A percentile compares a stretch with the other conserved stretches of the same genome.
Conservation (phyloP, 2,329 filamentous ascomycete genomes). For the Gremmenia infestans region DNA sequence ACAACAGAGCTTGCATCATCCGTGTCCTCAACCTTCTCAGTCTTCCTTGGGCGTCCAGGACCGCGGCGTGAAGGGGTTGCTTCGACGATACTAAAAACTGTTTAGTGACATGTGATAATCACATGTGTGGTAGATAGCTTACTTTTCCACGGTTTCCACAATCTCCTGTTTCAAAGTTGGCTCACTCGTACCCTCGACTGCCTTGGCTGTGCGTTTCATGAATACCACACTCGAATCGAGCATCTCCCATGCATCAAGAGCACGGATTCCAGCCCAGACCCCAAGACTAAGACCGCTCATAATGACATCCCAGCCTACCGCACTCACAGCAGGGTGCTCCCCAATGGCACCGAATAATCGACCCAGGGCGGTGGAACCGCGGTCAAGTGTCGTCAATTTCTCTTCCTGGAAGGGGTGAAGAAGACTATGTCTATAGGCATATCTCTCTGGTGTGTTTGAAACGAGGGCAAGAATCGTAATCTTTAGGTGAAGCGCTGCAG, state of each 20-base stretch:
- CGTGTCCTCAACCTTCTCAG: background rate
- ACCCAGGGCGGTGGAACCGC: constrained; percentile 40
- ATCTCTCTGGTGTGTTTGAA: constrained; percentile 43
- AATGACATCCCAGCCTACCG: constrained; percentile 54
- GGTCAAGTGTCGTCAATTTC: constrained; percentile 40
- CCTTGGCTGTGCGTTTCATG: background rate
- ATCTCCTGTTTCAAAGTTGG: background rate
- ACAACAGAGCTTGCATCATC: background rate
- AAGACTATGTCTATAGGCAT: constrained; percentile 45
- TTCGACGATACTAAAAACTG: background rate
- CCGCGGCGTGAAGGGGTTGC: background rate
- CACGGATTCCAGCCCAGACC: constrained; percentile 51
- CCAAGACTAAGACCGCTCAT: constrained; percentile 49
- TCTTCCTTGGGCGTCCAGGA: background rate
- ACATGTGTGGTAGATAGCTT: background rate
- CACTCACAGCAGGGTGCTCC: constrained; percentile 54
- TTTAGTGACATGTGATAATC: background rate
- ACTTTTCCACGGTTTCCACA: background rate
- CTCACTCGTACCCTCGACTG: background rate
- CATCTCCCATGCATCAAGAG: constrained; percentile 46
- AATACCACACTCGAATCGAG: constrained; percentile 36
- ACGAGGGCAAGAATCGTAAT: constrained; percentile 39
- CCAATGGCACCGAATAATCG: constrained; percentile 45
- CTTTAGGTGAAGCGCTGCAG: constrained; percentile 42
- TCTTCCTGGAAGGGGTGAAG: constrained; percentile 43